Evolutionary conservation across 2,329 filamentous ascomycete species (phyloP).

Genomic region (Aspergillus fructus): DNA sequence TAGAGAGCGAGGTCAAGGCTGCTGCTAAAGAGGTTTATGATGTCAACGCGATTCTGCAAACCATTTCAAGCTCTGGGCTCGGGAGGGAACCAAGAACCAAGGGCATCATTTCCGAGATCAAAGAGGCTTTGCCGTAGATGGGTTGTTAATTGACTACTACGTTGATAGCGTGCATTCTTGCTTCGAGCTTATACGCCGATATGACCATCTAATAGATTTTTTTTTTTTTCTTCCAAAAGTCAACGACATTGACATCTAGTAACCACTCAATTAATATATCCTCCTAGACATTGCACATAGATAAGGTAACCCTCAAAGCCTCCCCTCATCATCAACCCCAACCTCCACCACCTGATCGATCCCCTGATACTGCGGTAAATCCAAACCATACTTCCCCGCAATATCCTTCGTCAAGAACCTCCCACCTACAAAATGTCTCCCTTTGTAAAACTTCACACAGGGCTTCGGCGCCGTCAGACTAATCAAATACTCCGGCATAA

Average conservation of each 20-base stretch:
- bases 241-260: not conserved
- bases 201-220: constrained; percentile 3
- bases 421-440: constrained; percentile 89
- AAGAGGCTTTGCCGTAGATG: constrained; percentile 36
- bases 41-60: constrained; percentile 48
- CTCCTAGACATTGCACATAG: not conserved
- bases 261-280: not conserved
- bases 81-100: constrained; percentile 62
- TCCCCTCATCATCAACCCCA: constrained; percentile 37
- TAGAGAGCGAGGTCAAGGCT: constrained; percentile 60
- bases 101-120: constrained; percentile 61
- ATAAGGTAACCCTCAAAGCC: constrained; percentile 24
- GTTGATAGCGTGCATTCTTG: not conserved
- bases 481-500: constrained; percentile 77
- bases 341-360: constrained; percentile 89
- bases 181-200: not conserved
- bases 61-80: constrained; percentile 47
- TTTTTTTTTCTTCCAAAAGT: not conserved
- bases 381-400: constrained; percentile 81
- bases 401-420: constrained; percentile 78
- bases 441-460: constrained; percentile 76
- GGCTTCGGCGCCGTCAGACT: constrained; percentile 94
- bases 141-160: not conserved
- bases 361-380: constrained; percentile 78
- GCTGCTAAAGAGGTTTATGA: constrained; percentile 59